phyloP scores from a whole-genome alignment of 2,329 filamentous ascomycete genomes.

The Monosporascus sp. region DNA sequence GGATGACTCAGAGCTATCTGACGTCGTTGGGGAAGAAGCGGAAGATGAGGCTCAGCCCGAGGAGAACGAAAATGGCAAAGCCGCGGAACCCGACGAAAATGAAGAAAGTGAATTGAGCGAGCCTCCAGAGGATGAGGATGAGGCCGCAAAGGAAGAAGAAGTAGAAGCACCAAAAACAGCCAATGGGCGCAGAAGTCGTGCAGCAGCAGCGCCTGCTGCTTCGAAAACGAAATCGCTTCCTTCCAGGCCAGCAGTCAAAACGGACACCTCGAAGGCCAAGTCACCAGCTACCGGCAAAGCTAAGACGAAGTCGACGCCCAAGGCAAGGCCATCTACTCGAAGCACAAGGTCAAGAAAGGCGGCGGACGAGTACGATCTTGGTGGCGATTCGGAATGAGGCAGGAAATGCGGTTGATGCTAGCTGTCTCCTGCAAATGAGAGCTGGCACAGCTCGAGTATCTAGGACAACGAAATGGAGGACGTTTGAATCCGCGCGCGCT shows the following conservation, averaged over 20 bases:
- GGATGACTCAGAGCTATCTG: constrained; percentile 15
- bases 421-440: not conserved
- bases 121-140: constrained; percentile 14
- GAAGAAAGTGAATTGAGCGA: constrained; percentile 12
- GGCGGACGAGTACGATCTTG: constrained; percentile 13
- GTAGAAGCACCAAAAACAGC: constrained; percentile 17
- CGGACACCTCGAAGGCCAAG: constrained; percentile 16
- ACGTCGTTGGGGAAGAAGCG: constrained; percentile 19
- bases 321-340: constrained; percentile 16
- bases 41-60: constrained; percentile 2
- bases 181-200: constrained; percentile 20
- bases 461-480: not conserved
- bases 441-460: not conserved
- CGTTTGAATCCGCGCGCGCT: not conserved
- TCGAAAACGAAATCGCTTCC: constrained; percentile 18
- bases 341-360: constrained; percentile 20
- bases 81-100: constrained; percentile 2
- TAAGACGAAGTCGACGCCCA: constrained; percentile 17
- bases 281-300: constrained; percentile 12
- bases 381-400: constrained; percentile 11
- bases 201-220: constrained; percentile 8
- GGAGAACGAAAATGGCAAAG: not conserved
- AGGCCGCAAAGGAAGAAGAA: constrained; percentile 4
- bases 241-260: constrained; percentile 21
- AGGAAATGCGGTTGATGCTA: not conserved